Evolutionary conservation across 2,329 filamentous ascomycete species (phyloP), one percentile per base, ranked within the genome.

Genomic region (Alternaria hordeiaustralica): DNA sequence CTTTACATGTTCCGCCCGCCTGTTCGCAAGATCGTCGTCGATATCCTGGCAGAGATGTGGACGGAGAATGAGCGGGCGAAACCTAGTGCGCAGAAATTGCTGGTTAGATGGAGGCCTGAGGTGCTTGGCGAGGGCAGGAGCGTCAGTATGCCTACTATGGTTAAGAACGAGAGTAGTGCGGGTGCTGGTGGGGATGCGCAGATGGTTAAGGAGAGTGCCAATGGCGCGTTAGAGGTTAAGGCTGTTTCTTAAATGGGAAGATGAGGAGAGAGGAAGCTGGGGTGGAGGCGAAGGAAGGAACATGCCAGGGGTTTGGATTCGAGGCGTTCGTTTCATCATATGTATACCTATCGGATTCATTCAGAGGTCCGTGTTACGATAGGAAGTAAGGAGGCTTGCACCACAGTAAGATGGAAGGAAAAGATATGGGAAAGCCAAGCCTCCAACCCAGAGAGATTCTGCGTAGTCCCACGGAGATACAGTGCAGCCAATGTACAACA

Each of bases 1-100:
- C 81, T 82, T 55, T 63, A 72, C 60, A 73, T 73, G 68, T 71
- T 88, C 71, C 82, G 87, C n/a, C 87, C 87, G 6, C 88, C 88
- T 0, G 86, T 85, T 1, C 81, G 87, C 60, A 84, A 87, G 15
- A 79, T 87, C 57, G 86, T 85, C 47, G 76, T 90, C 11, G 87
- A 89, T 70, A 84, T 86, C 1, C 72, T 89, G 11, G 85, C 87
- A 66, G 84, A 87, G 66, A 82, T 90, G 44, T 90, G 87, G 80
- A 81, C 81, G 18, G 63, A 69, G 73, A 83, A 84, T 58, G 80
- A 82, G 13, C 78, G 84, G 55, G 83, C 83, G 10, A 82, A 79
- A 62, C 81, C 82, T 3, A 79, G 82, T 11, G 83, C 85, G 6
- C 82, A 81, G 57, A 88, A 88, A 72, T 75, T 89, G 55, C 79